Evolutionary conservation across 345 rosid species (phyloP), one percentile per base, ranked within the genome.

Genomic region (Eucalyptus curtisii): DNA sequence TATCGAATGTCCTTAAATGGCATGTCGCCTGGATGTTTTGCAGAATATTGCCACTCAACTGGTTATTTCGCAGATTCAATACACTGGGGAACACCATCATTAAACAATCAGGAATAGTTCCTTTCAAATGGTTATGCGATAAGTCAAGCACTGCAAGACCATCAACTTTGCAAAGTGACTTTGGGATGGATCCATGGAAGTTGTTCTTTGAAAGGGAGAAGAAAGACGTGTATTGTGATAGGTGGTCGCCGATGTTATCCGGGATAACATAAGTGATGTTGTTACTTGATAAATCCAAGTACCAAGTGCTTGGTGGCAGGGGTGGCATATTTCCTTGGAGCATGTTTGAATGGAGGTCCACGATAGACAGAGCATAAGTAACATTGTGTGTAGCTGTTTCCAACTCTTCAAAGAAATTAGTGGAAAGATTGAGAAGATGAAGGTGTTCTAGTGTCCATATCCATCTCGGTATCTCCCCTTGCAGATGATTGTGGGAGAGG

Each of bases 401-500:
- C 52, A 59, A 27, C 53, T 91, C 87, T 13, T 92, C 88, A 3
- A 89, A 71, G 19, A 31, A 42, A 85, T 25, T 49, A 90, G 92
- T 6, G 1, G 91, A 87, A 84, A 93, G 95, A 86, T 22, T 76
- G 31, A 49, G 53, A 49, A 0, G 0, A 1, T 0, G 3, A 16
- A 49, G 20, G 5, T 0, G 8, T 49, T 86, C n/a, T 0, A 89
- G 19, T 47, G n/a, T 5, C 92, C 93, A 91, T 37, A 95, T 89
- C 97, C 96, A 95, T 3, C 31, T 22, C 14, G 95, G 97, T 30
- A 95, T 86, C 22, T 14, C 7, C 37, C 94, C 93, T 13, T 8
- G 44, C 25, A 95, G 90, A 19, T 89, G 86, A 89, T 95, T 95
- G 7, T 86, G 85, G 12, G 96, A 94, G 81, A 95, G 95, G 88